Conservation (phyloP, 306 rosid genomes). For the Albizia julibrissin region DNA sequence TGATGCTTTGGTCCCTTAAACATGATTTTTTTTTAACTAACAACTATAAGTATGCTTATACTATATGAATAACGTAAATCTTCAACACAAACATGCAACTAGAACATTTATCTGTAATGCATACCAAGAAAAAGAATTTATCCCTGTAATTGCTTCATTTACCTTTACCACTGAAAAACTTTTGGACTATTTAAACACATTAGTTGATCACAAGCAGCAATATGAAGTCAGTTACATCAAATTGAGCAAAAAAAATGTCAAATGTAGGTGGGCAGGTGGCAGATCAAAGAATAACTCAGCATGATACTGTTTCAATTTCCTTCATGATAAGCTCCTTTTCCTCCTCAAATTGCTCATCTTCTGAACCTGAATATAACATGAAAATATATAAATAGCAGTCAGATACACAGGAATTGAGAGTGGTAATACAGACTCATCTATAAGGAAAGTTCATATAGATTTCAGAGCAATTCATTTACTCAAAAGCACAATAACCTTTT, state of each 20-base stretch:
- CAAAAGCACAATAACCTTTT: slow-evolving; percentile 58
- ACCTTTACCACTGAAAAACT: slow-evolving; percentile 24
- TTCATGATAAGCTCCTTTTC: slow-evolving; percentile 87
- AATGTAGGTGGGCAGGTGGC: slow-evolving; percentile 16
- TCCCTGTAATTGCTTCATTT: background rate
- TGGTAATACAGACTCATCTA: background rate
- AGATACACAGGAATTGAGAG: background rate
- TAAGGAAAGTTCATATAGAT: background rate
- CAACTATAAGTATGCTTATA: no score
- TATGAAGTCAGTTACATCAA: slow-evolving; percentile 26
- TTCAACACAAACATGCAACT: background rate
- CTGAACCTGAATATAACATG: slow-evolving; percentile 65
- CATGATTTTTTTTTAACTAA: no score
- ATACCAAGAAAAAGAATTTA: background rate
- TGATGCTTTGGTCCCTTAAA: background rate
- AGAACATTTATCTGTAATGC: background rate
- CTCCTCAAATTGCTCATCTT: slow-evolving; percentile 95
- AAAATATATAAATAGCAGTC: background rate
- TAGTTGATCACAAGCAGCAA: slow-evolving; percentile 34
- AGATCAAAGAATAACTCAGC: slow-evolving; percentile 31
- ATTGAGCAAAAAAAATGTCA: slow-evolving; percentile 13
- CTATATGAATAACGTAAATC: background rate
- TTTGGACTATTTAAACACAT: slow-evolving; percentile 24
- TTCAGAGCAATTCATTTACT: slow-evolving; percentile 24
- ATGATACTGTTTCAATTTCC: slow-evolving; percentile 65